phyloP scores from a whole-genome alignment of 2,329 filamentous ascomycete genomes.

The Colletotrichum sp. region DNA sequence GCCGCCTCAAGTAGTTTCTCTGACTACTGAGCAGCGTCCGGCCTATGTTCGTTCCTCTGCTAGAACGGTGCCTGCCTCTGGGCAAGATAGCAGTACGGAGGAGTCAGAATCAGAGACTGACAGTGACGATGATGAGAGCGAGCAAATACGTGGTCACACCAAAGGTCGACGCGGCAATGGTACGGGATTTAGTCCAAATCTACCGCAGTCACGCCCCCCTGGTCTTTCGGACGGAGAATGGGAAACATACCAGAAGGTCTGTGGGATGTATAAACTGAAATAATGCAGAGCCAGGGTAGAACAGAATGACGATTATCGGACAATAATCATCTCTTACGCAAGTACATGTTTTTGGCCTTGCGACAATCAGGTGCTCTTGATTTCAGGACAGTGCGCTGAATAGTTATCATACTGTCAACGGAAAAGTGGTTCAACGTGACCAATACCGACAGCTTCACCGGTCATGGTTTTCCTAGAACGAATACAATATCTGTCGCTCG shows the following conservation, averaged over 20 bases:
- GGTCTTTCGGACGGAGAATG: not conserved
- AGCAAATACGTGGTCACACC: not conserved
- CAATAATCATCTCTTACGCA: accelerated
- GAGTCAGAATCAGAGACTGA: not conserved
- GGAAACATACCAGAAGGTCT: not conserved
- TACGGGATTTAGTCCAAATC: accelerated
- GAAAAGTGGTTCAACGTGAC: not conserved
- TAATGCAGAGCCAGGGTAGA: accelerated
- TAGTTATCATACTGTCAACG: accelerated
- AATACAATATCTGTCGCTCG: accelerated
- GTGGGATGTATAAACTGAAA: not conserved
- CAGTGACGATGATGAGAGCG: accelerated
- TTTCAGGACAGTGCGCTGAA: not conserved
- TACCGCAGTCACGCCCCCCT: not conserved
- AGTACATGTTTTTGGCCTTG: not conserved
- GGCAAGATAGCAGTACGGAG: not conserved
- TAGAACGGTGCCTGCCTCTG: not conserved
- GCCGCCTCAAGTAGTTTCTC: not conserved
- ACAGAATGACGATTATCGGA: accelerated
- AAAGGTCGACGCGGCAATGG: not conserved
- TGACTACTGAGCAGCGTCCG: not conserved
- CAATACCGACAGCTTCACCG: not conserved
- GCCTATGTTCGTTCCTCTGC: not conserved
- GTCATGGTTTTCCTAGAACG: not conserved
- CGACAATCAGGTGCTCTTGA: no score